Base-by-base conservation (phyloP, 148 eudicot species). In the Chenopodium formosanum region DNA sequence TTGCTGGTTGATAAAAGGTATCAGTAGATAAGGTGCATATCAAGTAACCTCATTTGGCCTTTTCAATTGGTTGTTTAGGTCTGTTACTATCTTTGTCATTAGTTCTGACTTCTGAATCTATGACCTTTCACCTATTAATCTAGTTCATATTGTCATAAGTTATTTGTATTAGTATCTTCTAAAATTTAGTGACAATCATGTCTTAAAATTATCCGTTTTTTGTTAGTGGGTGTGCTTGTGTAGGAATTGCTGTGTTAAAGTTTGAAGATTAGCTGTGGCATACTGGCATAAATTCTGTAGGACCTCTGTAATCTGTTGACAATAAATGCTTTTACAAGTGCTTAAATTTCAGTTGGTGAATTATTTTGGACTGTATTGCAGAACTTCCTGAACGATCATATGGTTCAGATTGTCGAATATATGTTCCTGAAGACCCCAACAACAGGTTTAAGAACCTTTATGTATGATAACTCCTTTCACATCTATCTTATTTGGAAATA, bases 401-500 rank as follows among this genome's bases (percentile, higher is more conserved):
- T 84, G 99, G 98, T 70, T 85, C 92, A 68, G 99, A 96, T 91
- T 96, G 99, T 87, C 91, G 98, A 78, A 81, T 96, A 23, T 94
- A 91, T 88, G 88, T 94, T 82, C 90, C 98, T 70, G 99, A 92
- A 70, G 89, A 90, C 84, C 92, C 94, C 70, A 82, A 89, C 83
- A 96, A 89, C 97, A 94, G 98, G 97, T 96, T 96, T 92, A 94
- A 85, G 90, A 96, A 96, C 90, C 90, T 96, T 88, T 96, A 96
- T 91, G 99, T 96, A 96, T 91, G 99, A 84, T 87, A 82, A 89
- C 98, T 89, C 89, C 91, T 86, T 89, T 88, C 82, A 83, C 80
- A 84, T 84, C 84, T 70, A 77, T 71, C 74, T 75, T 40, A 9
- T 78, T 67, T 68, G 7, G 63, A 66, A 20, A 73, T 60, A 68